phyloP scores from a whole-genome alignment of 2,329 filamentous ascomycete genomes.

The Sarocladium oryzae region DNA sequence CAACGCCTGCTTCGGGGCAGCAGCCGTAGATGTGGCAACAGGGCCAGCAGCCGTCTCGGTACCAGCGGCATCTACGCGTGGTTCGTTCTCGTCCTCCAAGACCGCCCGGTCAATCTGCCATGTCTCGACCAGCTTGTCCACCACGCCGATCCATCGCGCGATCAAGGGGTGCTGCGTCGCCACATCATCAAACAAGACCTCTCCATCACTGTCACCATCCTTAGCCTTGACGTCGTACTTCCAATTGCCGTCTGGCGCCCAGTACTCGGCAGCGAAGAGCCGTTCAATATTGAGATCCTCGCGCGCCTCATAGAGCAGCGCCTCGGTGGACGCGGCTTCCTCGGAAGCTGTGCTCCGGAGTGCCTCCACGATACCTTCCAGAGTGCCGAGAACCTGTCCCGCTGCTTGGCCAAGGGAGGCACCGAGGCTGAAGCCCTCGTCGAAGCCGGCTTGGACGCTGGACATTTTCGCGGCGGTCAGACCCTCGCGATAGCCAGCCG shows the following conservation, averaged over 20 bases:
- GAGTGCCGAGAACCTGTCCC: conserved; percentile 67
- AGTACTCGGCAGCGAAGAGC: conserved; percentile 61
- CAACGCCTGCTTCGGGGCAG: conserved; percentile 24
- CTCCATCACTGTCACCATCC: conserved; percentile 27
- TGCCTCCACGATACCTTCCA: conserved; percentile 63
- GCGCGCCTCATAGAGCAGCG: conserved; percentile 42
- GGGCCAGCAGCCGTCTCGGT: conserved; percentile 18
- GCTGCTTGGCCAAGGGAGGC: conserved; percentile 70
- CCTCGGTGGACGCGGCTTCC: conserved; percentile 16
- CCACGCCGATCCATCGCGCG: conserved; percentile 47
- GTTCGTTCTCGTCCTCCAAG: conserved; percentile 25
- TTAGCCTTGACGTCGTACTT: conserved; percentile 48
- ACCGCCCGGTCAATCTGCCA: conserved; percentile 29
- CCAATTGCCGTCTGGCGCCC: conserved; percentile 66
- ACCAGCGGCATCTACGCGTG: conserved; percentile 20
- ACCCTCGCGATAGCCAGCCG: conserved; percentile 86
- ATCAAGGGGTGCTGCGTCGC: conserved; percentile 63
- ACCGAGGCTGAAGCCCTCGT: conserved; percentile 81
- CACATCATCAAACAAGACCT: conserved; percentile 49
- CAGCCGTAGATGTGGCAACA: conserved; percentile 16
- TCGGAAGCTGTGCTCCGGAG: conserved; percentile 24
- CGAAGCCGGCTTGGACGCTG: conserved; percentile 81
- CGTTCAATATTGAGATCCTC: conserved; percentile 53
- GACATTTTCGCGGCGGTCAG: conserved; percentile 67
- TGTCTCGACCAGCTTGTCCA: conserved; percentile 23